phyloP scores from a whole-genome alignment of 306 rosid species.

The Delonix regia region DNA sequence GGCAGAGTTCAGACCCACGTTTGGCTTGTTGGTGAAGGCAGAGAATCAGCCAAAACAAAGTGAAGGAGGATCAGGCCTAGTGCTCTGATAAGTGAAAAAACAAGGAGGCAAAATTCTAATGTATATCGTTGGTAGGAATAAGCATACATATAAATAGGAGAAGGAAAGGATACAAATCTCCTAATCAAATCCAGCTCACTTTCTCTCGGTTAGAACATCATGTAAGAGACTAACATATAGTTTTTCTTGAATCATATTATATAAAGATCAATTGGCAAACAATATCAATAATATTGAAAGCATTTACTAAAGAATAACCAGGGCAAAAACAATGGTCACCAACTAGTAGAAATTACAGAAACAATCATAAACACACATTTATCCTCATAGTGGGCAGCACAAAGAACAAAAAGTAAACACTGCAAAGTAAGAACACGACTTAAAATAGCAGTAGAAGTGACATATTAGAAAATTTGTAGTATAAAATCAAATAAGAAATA shows the following conservation, averaged over 20 bases:
- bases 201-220: not conserved
- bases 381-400: not conserved
- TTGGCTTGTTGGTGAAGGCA: no score
- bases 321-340: not conserved
- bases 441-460: conserved; percentile 3
- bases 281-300: not conserved
- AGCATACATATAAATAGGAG: no score
- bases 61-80: no score
- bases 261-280: not conserved
- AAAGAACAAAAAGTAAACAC: not conserved
- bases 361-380: not conserved
- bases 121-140: no score
- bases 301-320: not conserved
- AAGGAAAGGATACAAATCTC: no score
- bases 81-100: no score
- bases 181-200: no score
- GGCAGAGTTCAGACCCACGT: no score
- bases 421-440: not conserved
- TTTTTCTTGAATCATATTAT: not conserved
- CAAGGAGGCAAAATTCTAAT: no score
- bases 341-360: conserved; percentile 23
- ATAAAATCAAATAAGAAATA: conserved; percentile 28
- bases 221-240: not conserved
- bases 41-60: no score
- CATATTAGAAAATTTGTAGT: not conserved